These are phyloP conservation scores for Aspergillus costaricaensis DNA, from an alignment of 2,329 filamentous ascomycete genomes.

Conservation along the genomic window DNA sequence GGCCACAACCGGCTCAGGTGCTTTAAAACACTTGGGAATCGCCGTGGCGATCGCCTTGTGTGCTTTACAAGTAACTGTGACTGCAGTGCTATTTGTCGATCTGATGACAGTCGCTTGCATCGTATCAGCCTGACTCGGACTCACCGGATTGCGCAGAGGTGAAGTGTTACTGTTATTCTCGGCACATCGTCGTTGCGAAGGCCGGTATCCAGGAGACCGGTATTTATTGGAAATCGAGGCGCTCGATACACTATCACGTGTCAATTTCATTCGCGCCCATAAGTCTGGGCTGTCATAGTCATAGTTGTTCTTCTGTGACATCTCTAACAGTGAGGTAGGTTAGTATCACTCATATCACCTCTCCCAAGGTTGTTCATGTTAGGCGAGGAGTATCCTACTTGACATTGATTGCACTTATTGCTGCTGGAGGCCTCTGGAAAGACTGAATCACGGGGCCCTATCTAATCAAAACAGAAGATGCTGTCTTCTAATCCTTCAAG, in stretches of 20 bases:
- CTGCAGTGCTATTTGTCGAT: too few species aligned
- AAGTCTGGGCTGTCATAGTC: conserved; percentile 1
- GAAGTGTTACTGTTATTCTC: background rate
- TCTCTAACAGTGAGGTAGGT: background rate
- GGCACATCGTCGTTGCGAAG: too few species aligned
- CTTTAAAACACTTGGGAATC: too few species aligned
- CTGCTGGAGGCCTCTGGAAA: background rate
- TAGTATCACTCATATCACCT: background rate
- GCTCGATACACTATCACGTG: conserved; percentile 7
- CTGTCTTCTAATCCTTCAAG: background rate
- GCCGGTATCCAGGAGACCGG: background rate
- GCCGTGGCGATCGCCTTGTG: too few species aligned
- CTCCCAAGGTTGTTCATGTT: background rate
- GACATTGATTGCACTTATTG: background rate
- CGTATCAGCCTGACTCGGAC: too few species aligned
- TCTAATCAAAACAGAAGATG: background rate
- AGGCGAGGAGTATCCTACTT: background rate
- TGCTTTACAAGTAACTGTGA: too few species aligned
- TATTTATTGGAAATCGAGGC: background rate
- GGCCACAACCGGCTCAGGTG: too few species aligned
- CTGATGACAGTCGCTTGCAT: too few species aligned
- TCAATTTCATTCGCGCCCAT: conserved; percentile 3
- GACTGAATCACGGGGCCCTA: background rate
- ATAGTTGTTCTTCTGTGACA: background rate
- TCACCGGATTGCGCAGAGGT: too few species aligned